Percentiles rank a stretch among this genome's conserved stretches.
Evolutionary conservation across 805 yeast genomes (phyloP).

Genomic region (Lipomyces chichibuensis): DNA sequence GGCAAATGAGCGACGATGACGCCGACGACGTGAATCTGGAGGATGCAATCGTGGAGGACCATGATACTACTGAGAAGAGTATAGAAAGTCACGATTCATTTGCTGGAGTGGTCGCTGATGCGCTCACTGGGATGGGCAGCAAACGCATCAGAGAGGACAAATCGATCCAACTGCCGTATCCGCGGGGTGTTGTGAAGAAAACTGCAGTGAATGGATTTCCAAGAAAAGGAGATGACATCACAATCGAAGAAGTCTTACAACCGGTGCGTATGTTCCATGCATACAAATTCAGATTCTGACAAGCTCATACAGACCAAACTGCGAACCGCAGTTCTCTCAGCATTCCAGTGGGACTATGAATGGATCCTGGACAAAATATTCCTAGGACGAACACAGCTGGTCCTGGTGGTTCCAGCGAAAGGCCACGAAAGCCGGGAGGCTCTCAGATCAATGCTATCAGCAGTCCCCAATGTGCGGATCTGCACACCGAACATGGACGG

Average conservation of each 20-base stretch:
- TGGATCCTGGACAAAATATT: conserved; percentile 30
- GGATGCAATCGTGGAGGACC: not conserved
- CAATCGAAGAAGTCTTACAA: conserved; percentile 33
- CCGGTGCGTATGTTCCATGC: conserved; percentile 17
- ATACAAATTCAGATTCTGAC: not conserved
- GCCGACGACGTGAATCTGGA: not conserved
- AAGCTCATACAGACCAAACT: conserved; percentile 9
- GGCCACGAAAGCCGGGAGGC: conserved; percentile 18
- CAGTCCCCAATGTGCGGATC: conserved; percentile 25
- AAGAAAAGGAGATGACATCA: conserved; percentile 20
- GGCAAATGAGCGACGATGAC: not conserved
- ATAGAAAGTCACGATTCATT: not conserved
- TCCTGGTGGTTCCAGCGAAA: conserved; percentile 32
- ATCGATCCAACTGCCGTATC: conserved; percentile 15
- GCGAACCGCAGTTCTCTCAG: conserved; percentile 27
- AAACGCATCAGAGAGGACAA: conserved; percentile 20
- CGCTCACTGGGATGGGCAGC: too few relatives aligned
- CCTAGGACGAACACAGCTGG: conserved; percentile 22
- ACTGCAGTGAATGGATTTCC: conserved; percentile 31
- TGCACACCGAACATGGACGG: conserved; percentile 34
- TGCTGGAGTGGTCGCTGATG: not conserved
- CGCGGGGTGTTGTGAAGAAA: conserved; percentile 30
- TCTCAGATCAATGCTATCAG: conserved; percentile 1
- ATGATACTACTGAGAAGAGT: conserved; percentile 8
- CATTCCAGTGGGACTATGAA: conserved; percentile 34